Conservation (phyloP, 371 early-diverging fungal species). For the Coemansia sp. region DNA sequence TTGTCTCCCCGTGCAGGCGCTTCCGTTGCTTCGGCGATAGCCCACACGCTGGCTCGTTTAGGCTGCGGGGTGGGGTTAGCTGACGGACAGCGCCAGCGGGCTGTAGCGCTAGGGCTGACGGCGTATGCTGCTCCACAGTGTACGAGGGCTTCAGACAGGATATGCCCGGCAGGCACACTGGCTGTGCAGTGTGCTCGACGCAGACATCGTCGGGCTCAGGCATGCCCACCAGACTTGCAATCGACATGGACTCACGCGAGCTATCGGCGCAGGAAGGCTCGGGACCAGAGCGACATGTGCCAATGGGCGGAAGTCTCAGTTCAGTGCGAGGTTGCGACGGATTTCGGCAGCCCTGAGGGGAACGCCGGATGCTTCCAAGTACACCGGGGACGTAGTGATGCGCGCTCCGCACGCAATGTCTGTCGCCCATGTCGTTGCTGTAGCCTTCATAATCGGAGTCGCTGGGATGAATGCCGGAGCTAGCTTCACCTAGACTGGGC, state of each 20-base stretch:
- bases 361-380: background rate
- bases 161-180: slow-evolving; percentile 16
- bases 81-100: background rate
- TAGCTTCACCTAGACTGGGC: background rate
- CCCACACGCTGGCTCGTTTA: background rate
- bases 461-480: slow-evolving; percentile 4
- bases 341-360: background rate
- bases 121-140: slow-evolving; percentile 3
- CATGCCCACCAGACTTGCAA: slow-evolving; percentile 25
- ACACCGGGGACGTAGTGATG: background rate
- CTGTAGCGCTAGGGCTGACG: background rate
- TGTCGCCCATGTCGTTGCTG: background rate
- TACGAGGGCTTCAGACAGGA: slow-evolving; percentile 8
- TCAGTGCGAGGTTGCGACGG: background rate
- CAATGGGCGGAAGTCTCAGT: slow-evolving; percentile 19
- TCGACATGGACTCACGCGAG: slow-evolving; percentile 26
- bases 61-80: too few relatives aligned
- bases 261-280: background rate
- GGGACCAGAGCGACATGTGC: background rate
- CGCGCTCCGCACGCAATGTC: background rate
- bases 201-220: background rate
- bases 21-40: slow-evolving; percentile 1
- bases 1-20: slow-evolving; percentile 6
- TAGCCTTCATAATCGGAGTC: slow-evolving; percentile 1
- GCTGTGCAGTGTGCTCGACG: background rate